These are phyloP conservation scores for Tuber melanosporum DNA, from an alignment of 495 filamentous ascomycete species.

Conservation along the genomic window DNA sequence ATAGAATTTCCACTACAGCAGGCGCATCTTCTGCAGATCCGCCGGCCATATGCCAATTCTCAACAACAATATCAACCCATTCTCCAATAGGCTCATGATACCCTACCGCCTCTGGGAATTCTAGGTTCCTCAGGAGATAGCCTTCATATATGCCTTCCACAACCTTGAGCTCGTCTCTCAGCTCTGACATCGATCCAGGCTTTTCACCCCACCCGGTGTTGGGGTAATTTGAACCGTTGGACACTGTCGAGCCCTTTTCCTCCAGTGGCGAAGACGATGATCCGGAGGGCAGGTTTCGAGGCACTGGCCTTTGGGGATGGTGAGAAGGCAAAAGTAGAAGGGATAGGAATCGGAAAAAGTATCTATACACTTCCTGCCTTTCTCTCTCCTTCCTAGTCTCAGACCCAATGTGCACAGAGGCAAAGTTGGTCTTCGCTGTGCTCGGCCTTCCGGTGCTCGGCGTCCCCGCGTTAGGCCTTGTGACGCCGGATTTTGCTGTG, in stretches of 20 bases:
- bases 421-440: slow-evolving; percentile 5
- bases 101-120: slow-evolving; percentile 76
- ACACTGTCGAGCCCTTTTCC: not conserved
- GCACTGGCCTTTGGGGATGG: slow-evolving; percentile 21
- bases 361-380: slow-evolving; percentile 34
- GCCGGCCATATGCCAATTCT: slow-evolving; percentile 76
- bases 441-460: slow-evolving; percentile 56
- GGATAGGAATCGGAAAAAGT: slow-evolving; percentile 37
- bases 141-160: slow-evolving; percentile 36
- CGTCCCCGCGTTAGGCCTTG: slow-evolving; percentile 41
- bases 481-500: slow-evolving; percentile 11
- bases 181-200: slow-evolving; percentile 20
- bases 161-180: slow-evolving; percentile 24
- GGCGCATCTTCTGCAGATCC: slow-evolving; percentile 60
- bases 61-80: slow-evolving; percentile 71
- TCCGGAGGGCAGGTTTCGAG: slow-evolving; percentile 8
- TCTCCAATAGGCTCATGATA: slow-evolving; percentile 66
- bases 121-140: slow-evolving; percentile 40
- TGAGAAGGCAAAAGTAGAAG: slow-evolving; percentile 18
- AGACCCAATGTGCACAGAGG: slow-evolving; percentile 41
- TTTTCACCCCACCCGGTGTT: slow-evolving; percentile 6
- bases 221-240: not conserved
- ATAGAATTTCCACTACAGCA: slow-evolving; percentile 56
- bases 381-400: slow-evolving; percentile 20
- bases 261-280: not conserved